These are phyloP conservation scores for Solanum bukasovii DNA, from an alignment of 257 asterid genomes.

Conservation along the genomic window DNA sequence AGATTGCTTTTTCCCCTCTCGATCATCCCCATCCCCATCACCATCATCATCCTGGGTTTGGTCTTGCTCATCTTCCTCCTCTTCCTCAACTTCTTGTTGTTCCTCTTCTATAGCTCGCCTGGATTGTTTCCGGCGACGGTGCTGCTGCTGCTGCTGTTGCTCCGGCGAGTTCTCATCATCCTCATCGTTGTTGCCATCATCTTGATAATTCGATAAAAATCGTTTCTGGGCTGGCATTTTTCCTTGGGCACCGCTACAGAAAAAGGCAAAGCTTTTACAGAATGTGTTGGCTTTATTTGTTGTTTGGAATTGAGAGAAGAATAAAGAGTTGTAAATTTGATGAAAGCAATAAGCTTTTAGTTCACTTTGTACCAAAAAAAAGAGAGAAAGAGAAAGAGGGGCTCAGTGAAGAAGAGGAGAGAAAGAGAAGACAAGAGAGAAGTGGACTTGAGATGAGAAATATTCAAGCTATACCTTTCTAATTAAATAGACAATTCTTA, in stretches of 20 bases:
- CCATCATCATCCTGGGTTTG: constrained; percentile 3
- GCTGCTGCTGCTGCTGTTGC: background rate
- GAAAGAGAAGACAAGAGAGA: background rate
- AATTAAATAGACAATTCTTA: background rate
- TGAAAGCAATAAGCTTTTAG: background rate
- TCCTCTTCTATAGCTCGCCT: constrained; percentile 3
- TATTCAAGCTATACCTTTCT: background rate
- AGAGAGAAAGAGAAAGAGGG: background rate
- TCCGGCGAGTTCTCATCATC: constrained; percentile 5
- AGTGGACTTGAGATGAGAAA: background rate
- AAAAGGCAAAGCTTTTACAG: background rate
- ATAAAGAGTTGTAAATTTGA: background rate
- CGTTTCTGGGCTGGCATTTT: constrained; percentile 25
- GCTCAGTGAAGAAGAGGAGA: background rate
- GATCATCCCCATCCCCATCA: constrained; percentile 2
- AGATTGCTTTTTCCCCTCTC: constrained; percentile 4
- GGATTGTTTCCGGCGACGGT: constrained; percentile 15
- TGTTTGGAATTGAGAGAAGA: background rate
- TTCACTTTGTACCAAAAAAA: background rate
- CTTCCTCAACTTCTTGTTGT: background rate
- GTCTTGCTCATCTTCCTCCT: background rate
- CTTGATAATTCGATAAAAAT: constrained; percentile 6
- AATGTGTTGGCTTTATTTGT: background rate
- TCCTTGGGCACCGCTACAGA: background rate
- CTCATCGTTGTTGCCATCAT: background rate